Evolutionary conservation across 257 asterid genomes (phyloP).

Genomic region (Scutellaria barbata): DNA sequence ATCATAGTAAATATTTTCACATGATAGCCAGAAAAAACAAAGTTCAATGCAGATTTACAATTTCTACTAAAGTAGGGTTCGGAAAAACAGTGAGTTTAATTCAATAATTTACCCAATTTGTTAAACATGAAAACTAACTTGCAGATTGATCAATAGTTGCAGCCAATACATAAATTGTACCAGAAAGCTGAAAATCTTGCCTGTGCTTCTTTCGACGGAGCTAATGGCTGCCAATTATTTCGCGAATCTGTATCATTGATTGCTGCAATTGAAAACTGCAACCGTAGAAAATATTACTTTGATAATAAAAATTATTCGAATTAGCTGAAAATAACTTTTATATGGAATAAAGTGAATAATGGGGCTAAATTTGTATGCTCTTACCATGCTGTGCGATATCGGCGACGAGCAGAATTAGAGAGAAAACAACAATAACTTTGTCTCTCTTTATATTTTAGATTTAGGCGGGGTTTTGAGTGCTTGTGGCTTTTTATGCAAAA

Average conservation of each 20-base stretch:
- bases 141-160: slow-evolving; percentile 14
- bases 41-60: not conserved
- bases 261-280: slow-evolving; percentile 92
- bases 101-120: slow-evolving; percentile 11
- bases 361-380: slow-evolving; percentile 7
- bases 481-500: not conserved
- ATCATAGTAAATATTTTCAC: not conserved
- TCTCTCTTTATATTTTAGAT: slow-evolving; percentile 24
- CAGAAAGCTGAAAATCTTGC: slow-evolving; percentile 42
- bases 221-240: slow-evolving; percentile 84
- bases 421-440: not conserved
- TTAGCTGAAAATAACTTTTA: not conserved
- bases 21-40: not conserved
- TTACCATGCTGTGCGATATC: slow-evolving; percentile 45
- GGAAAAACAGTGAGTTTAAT: not conserved
- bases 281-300: slow-evolving; percentile 28
- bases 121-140: slow-evolving; percentile 15
- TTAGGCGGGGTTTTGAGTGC: slow-evolving; percentile 46
- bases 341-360: not conserved
- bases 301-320: slow-evolving; percentile 8
- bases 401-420: not conserved
- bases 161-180: slow-evolving; percentile 21
- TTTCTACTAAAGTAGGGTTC: slow-evolving; percentile 9
- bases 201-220: slow-evolving; percentile 99
- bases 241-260: slow-evolving; percentile 82